These are phyloP conservation scores for Spirogloea muscicola DNA, from an alignment of 139 green algal genomes.

Conservation along the genomic window DNA sequence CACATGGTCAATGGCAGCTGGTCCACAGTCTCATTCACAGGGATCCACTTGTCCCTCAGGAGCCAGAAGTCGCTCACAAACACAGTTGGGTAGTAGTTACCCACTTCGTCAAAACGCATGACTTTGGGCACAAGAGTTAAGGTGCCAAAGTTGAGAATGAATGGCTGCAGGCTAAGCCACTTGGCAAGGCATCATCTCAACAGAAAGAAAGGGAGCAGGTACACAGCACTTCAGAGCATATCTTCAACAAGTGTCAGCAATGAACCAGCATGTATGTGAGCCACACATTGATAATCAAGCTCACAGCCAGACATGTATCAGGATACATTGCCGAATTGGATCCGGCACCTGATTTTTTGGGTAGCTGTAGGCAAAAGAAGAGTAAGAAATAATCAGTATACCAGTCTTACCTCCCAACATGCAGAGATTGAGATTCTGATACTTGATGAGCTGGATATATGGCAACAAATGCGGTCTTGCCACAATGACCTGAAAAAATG, in stretches of 20 bases:
- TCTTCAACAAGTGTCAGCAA: neutral
- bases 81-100: constrained; percentile 62
- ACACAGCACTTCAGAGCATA: neutral
- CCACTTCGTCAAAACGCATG: constrained; percentile 54
- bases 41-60: constrained; percentile 62
- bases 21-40: constrained; percentile 69
- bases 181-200: neutral
- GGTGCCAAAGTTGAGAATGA: neutral
- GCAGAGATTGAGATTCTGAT: neutral
- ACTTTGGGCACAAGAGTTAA: constrained; percentile 1
- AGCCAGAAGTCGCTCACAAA: constrained; percentile 81
- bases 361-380: neutral
- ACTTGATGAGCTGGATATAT: neutral
- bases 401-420: too few relatives aligned
- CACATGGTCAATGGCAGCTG: constrained; percentile 63
- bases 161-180: too few relatives aligned
- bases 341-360: constrained; percentile 6
- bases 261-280: neutral
- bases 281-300: neutral
- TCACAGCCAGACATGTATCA: too few relatives aligned
- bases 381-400: neutral
- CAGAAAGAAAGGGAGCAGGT: neutral
- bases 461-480: neutral
- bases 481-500: constrained; percentile 8
- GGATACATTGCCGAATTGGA: constrained; percentile 3